These are phyloP conservation scores for Lanmaoa rubissima DNA, from an alignment of 768 basidiomycete genomes.

Conservation along the genomic window DNA sequence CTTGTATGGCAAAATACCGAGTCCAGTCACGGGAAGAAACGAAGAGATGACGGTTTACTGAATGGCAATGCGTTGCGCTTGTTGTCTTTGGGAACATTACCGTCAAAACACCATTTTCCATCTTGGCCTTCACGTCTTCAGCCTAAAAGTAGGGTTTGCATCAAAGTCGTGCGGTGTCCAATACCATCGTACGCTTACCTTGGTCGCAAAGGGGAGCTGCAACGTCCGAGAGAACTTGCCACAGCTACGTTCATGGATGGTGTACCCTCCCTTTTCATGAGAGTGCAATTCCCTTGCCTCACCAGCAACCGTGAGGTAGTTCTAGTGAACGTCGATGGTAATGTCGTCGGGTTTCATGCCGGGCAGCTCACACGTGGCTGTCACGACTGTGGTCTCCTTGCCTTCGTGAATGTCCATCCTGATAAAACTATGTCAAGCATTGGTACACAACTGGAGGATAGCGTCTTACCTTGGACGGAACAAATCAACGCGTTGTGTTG, in stretches of 20 bases:
- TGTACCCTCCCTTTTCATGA: constrained; percentile 37
- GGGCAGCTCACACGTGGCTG: constrained; percentile 51
- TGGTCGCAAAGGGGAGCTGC: constrained; percentile 42
- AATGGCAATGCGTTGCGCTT: constrained; percentile 39
- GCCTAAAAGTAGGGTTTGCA: constrained; percentile 23
- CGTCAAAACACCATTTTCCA: constrained; percentile 44
- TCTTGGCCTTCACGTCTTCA: constrained; percentile 43
- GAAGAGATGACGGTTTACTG: neutral
- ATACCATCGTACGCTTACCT: constrained; percentile 29
- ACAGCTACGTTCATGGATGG: constrained; percentile 40
- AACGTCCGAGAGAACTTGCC: constrained; percentile 45
- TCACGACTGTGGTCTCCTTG: constrained; percentile 14
- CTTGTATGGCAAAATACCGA: neutral
- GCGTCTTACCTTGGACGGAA: neutral
- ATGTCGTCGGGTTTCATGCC: constrained; percentile 50
- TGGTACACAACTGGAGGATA: neutral
- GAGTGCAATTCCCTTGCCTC: constrained; percentile 37
- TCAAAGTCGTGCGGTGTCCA: neutral
- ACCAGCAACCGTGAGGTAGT: constrained; percentile 45
- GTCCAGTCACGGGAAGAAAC: neutral
- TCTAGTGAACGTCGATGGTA: constrained; percentile 44
- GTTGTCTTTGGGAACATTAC: constrained; percentile 45
- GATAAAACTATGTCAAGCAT: too few relatives aligned
- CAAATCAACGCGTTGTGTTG: neutral
- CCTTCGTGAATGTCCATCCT: constrained; percentile 49